These are phyloP conservation scores for Myxozyma udenii DNA, from an alignment of 805 yeast genomes.

Conservation along the genomic window DNA sequence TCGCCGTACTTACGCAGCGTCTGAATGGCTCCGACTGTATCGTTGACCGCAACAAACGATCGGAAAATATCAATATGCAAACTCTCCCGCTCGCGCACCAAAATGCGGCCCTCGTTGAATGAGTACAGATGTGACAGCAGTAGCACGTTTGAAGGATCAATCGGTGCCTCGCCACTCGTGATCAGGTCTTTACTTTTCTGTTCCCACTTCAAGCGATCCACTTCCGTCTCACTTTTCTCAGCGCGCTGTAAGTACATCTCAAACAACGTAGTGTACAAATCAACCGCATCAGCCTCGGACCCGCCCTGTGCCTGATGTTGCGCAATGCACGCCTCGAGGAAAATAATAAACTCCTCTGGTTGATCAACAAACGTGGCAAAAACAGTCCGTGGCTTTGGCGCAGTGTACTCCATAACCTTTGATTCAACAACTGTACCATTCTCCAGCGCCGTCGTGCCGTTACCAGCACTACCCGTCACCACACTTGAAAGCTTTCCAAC, in stretches of 20 bases:
- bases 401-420: slow-evolving; percentile 58
- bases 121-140: slow-evolving; percentile 53
- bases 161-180: slow-evolving; percentile 45
- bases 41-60: slow-evolving; percentile 56
- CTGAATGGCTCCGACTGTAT: slow-evolving; percentile 55
- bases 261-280: slow-evolving; percentile 70
- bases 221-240: slow-evolving; percentile 39
- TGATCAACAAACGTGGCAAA: slow-evolving; percentile 84
- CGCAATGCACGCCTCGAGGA: slow-evolving; percentile 68
- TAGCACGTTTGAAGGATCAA: slow-evolving; percentile 56
- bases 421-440: not conserved
- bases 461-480: slow-evolving; percentile 11
- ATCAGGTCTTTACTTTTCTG: slow-evolving; percentile 58
- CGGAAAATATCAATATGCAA: slow-evolving; percentile 65
- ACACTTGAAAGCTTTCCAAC: slow-evolving; percentile 18
- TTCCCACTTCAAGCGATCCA: slow-evolving; percentile 55
- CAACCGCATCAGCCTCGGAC: slow-evolving; percentile 62
- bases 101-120: slow-evolving; percentile 35
- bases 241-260: slow-evolving; percentile 75
- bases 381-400: slow-evolving; percentile 85
- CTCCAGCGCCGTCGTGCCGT: slow-evolving; percentile 2
- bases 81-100: slow-evolving; percentile 39
- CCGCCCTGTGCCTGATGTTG: slow-evolving; percentile 54
- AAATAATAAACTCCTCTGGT: slow-evolving; percentile 84
- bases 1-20: slow-evolving; percentile 60